These are phyloP conservation scores for Solanum medicagineum DNA, from an alignment of 257 asterid genomes.

Conservation along the genomic window DNA sequence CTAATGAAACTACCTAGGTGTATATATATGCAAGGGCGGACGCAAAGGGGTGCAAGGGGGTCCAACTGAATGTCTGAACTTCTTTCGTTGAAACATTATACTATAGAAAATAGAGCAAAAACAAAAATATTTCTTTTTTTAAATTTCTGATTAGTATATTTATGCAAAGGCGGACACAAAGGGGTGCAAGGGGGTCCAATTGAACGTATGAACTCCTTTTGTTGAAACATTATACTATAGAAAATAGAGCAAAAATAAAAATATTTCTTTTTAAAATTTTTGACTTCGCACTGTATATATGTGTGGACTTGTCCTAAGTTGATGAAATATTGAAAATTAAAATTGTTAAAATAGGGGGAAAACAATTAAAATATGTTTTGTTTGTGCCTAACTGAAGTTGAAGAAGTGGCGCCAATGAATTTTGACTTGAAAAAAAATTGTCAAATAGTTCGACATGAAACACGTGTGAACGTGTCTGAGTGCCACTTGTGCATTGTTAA, in stretches of 20 bases:
- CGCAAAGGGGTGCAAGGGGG: too few relatives aligned
- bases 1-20: neutral
- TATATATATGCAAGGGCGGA: neutral
- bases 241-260: too few relatives aligned
- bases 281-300: neutral
- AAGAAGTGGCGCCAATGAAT: conserved; percentile 45
- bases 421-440: conserved; percentile 25
- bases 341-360: neutral
- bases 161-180: too few relatives aligned
- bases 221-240: too few relatives aligned
- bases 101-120: too few relatives aligned
- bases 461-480: conserved; percentile 31
- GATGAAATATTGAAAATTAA: neutral
- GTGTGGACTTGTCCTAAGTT: neutral
- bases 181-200: too few relatives aligned
- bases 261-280: neutral
- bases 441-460: conserved; percentile 8
- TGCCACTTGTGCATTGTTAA: conserved; percentile 8
- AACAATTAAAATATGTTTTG: neutral
- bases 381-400: conserved; percentile 64
- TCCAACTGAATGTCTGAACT: too few relatives aligned
- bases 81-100: too few relatives aligned
- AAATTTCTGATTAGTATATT: too few relatives aligned
- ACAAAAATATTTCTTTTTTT: too few relatives aligned
- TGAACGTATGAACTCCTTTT: too few relatives aligned